Evolutionary conservation across 257 asterid species (phyloP).

Genomic region (Rauvolfia tetraphylla): DNA sequence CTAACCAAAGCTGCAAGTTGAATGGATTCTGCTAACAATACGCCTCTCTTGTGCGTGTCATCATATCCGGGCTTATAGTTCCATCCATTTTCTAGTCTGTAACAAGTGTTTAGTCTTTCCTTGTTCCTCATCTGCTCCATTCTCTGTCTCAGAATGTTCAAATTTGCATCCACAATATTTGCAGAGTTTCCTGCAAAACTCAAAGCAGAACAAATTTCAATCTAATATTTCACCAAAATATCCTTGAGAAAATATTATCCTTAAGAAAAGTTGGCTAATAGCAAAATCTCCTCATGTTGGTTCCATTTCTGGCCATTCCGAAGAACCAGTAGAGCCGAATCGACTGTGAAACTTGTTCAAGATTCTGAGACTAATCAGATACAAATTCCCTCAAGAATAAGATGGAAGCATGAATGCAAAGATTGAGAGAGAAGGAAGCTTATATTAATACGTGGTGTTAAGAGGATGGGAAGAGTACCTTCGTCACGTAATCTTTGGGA

Average conservation of each 20-base stretch:
- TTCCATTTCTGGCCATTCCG: too few relatives aligned
- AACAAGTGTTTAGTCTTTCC: conserved; percentile 28
- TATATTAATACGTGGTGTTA: too few relatives aligned
- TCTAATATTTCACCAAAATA: background rate
- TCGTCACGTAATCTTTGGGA: conserved; percentile 35
- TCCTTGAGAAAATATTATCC: too few relatives aligned
- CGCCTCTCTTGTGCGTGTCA: conserved; percentile 26
- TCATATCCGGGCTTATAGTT: conserved; percentile 33
- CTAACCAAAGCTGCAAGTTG: conserved; percentile 28
- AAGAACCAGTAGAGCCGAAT: too few relatives aligned
- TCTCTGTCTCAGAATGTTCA: conserved; percentile 35
- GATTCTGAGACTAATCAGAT: too few relatives aligned
- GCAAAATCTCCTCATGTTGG: too few relatives aligned
- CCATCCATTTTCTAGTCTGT: conserved; percentile 33
- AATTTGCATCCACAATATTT: conserved; percentile 41
- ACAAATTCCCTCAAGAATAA: too few relatives aligned
- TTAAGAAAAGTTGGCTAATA: too few relatives aligned
- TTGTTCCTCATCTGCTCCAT: conserved; percentile 32
- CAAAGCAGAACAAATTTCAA: background rate
- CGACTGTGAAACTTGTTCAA: too few relatives aligned
- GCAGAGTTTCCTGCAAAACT: conserved; percentile 30
- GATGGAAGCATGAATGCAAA: conserved; percentile 8
- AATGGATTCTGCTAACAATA: conserved; percentile 18
- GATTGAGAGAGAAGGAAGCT: background rate
- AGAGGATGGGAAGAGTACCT: conserved; percentile 18